Evolutionary conservation across 2,329 filamentous ascomycete genomes (phyloP).

Genomic region (Fusarium sp.): DNA sequence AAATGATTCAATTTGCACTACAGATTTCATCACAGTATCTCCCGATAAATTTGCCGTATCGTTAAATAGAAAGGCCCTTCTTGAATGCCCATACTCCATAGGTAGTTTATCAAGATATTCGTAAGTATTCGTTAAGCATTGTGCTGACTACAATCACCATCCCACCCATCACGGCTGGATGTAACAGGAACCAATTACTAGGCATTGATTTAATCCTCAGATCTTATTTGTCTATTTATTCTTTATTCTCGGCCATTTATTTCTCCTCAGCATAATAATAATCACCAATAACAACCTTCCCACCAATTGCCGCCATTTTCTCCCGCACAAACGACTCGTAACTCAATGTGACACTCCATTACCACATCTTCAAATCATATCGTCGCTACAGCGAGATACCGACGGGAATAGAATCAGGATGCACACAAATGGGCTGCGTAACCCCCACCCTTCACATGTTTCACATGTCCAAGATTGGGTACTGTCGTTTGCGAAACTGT

Average conservation of each 20-base stretch:
- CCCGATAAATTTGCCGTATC: neutral
- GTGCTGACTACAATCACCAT: neutral
- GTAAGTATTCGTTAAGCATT: neutral
- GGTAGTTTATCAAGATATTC: neutral
- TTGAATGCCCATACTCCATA: neutral
- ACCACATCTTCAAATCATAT: slow-evolving; percentile 27
- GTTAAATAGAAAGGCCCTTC: neutral
- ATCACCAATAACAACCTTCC: neutral
- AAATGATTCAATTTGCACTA: neutral
- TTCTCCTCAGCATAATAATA: slow-evolving; percentile 3
- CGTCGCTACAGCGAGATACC: slow-evolving; percentile 23
- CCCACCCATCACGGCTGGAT: neutral
- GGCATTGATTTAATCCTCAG: neutral
- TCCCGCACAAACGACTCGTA: slow-evolving; percentile 22
- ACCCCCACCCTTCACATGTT: slow-evolving; percentile 26
- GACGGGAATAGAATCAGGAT: slow-evolving; percentile 27
- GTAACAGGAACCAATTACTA: neutral
- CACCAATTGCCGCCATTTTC: slow-evolving; percentile 8
- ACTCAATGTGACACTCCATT: slow-evolving; percentile 32
- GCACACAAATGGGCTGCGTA: slow-evolving; percentile 14
- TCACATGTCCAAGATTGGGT: slow-evolving; percentile 25
- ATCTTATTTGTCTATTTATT: slow-evolving; percentile 2
- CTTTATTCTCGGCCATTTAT: neutral
- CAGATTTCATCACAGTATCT: neutral
- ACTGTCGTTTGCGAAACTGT: slow-evolving; percentile 10